These are phyloP conservation scores for Arthrobotrys sinensis DNA, from an alignment of 2,329 filamentous ascomycete genomes.

Conservation along the genomic window DNA sequence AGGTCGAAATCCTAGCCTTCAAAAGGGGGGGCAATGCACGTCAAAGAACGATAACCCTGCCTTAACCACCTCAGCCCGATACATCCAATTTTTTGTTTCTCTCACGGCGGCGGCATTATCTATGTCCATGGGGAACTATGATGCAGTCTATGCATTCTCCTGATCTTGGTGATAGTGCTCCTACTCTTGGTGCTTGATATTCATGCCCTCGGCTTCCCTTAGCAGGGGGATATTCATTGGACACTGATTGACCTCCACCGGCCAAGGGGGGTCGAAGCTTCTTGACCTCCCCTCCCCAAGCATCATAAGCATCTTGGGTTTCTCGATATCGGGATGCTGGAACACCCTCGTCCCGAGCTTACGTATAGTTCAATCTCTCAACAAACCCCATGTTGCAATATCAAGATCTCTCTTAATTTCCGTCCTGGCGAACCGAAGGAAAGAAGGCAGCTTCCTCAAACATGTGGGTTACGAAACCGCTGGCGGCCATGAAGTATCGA, in stretches of 20 bases:
- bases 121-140: background rate
- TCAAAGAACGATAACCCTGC: slow-evolving; percentile 33
- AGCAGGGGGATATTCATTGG: slow-evolving; percentile 56
- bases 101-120: slow-evolving; percentile 4
- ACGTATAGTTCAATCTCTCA: slow-evolving; percentile 42
- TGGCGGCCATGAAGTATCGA: slow-evolving; percentile 43
- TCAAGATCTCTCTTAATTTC: slow-evolving; percentile 56
- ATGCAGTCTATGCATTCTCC: slow-evolving; percentile 27
- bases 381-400: background rate
- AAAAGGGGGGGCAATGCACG: slow-evolving; percentile 44
- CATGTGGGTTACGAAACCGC: slow-evolving; percentile 47
- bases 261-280: slow-evolving; percentile 45
- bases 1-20: slow-evolving; percentile 26
- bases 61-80: slow-evolving; percentile 22
- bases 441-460: slow-evolving; percentile 32
- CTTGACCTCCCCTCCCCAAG: slow-evolving; percentile 41
- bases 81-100: slow-evolving; percentile 7
- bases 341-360: slow-evolving; percentile 47
- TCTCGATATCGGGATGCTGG: slow-evolving; percentile 26
- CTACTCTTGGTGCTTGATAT: slow-evolving; percentile 26
- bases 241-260: slow-evolving; percentile 21
- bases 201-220: slow-evolving; percentile 35
- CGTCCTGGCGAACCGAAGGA: slow-evolving; percentile 33
- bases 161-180: slow-evolving; percentile 25
- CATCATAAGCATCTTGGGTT: slow-evolving; percentile 39